Evolutionary conservation across 2,329 filamentous ascomycete species (phyloP), one percentile per base, ranked within the genome.

Genomic region (Diaporthe velutina): DNA sequence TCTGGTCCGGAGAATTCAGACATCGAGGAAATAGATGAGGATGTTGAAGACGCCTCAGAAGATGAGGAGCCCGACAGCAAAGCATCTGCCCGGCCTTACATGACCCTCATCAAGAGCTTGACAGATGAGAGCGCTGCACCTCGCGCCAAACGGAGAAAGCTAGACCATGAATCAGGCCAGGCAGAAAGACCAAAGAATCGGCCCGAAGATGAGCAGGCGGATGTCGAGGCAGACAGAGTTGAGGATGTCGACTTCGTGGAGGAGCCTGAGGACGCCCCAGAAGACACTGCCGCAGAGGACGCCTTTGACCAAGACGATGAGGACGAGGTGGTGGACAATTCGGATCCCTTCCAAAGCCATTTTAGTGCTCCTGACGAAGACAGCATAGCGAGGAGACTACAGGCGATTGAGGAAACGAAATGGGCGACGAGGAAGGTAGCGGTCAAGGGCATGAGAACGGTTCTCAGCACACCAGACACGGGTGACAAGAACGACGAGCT

Each of bases 341-440:
- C 82, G 8, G 94, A 98, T 82, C 93, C 95, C 0, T 98, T 97
- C 80, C 93, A 97, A 77, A 84, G 86, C 10, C 96, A 98, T 83
- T 98, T 97, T 81, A 90, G 91, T 45, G 88, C 88, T 55, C 91
- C 92, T 0, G 89, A 96, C 60, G 90, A 93, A 66, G 86, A 88
- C 8, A 83, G 89, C 55, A 84, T 95, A 10, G 84, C 88, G 2
- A 84, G 85, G 78, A 89, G 85, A n/a, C 79, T 93, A 10, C 84
- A 86, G 71, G 85, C 86, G 0, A 83, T 89, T 35, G 83, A 90
- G 75, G 83, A 85, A 8, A 85, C 85, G 19, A 83, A 88, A 33
- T 93, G 90, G 88, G 79, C 84, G 4, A 86, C 85, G 7, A 86
- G 86, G 67, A 88, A 90, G 76, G 79, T 83, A 1, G 80, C 86